Evolutionary conservation across 345 rosid genomes (phyloP).

Genomic region (Excoecaria agallocha): DNA sequence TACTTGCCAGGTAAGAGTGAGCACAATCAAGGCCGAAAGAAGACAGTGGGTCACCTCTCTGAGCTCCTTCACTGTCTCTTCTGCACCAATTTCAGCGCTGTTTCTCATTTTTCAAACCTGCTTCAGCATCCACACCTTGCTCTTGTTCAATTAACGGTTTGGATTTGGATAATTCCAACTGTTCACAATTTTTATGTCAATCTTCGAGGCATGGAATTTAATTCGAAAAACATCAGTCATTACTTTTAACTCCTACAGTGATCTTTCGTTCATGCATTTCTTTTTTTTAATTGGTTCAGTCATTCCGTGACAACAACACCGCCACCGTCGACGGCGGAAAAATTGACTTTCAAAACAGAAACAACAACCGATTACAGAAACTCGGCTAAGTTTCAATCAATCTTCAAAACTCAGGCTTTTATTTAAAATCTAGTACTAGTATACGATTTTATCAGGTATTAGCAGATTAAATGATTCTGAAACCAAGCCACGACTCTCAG

Average conservation of each 20-base stretch:
- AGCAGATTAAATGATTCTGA: too few relatives aligned
- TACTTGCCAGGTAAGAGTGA: conserved; percentile 71
- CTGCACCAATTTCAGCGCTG: conserved; percentile 17
- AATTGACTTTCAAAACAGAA: too few relatives aligned
- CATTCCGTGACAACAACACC: neutral
- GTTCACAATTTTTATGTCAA: neutral
- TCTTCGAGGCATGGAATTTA: too few relatives aligned
- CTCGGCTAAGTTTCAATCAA: neutral
- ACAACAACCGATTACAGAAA: neutral
- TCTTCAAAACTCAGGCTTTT: too few relatives aligned
- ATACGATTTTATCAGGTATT: too few relatives aligned
- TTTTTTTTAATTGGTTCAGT: neutral
- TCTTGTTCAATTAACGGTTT: conserved; percentile 12
- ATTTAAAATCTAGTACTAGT: too few relatives aligned
- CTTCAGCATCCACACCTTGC: conserved; percentile 14
- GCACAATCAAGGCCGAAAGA: conserved; percentile 58
- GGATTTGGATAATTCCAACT: neutral
- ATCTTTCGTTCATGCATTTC: too few relatives aligned
- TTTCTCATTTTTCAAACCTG: neutral
- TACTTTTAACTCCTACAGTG: too few relatives aligned
- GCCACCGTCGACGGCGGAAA: neutral
- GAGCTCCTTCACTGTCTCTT: conserved; percentile 61
- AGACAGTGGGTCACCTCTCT: conserved; percentile 61
- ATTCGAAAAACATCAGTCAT: too few relatives aligned
- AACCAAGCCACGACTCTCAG: too few relatives aligned